A percentile compares a stretch with the other conserved stretches of the same genome.
phyloP scores from a whole-genome alignment of 2,329 filamentous ascomycete genomes.

The Sclerotiophoma versabilis region DNA sequence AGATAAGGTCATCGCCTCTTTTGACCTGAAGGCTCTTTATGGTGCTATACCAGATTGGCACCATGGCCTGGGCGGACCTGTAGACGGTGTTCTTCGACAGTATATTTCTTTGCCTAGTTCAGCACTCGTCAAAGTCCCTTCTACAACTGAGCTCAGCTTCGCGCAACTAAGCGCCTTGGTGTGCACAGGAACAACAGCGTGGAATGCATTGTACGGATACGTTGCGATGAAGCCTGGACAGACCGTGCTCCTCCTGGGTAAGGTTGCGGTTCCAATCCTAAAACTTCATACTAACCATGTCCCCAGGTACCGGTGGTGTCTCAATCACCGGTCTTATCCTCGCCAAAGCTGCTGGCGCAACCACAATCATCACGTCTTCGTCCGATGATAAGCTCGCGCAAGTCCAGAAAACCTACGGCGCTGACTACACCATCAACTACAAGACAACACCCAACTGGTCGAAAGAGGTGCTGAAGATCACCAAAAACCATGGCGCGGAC shows the following conservation, averaged over 20 bases:
- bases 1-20: conserved; percentile 23
- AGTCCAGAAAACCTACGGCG: conserved; percentile 49
- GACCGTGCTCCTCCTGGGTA: conserved; percentile 24
- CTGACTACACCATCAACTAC: conserved; percentile 60
- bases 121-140: conserved; percentile 17
- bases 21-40: conserved; percentile 11
- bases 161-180: conserved; percentile 16
- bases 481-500: conserved; percentile 55
- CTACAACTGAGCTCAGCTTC: conserved; percentile 1
- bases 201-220: conserved; percentile 25
- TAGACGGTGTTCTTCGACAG: conserved; percentile 22
- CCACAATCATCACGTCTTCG: conserved; percentile 58
- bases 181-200: conserved; percentile 26
- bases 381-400: conserved; percentile 59
- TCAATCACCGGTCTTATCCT: conserved; percentile 35
- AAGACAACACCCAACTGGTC: conserved; percentile 56
- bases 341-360: conserved; percentile 53
- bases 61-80: not conserved
- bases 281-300: not conserved
- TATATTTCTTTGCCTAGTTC: conserved; percentile 16
- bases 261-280: not conserved
- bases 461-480: conserved; percentile 54
- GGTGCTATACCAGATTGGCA: conserved; percentile 3
- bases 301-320: conserved; percentile 51
- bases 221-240: conserved; percentile 16